Evolutionary conservation across 1,284 basidiomycete species (phyloP).

Genomic region (Ganoderma meredithae): DNA sequence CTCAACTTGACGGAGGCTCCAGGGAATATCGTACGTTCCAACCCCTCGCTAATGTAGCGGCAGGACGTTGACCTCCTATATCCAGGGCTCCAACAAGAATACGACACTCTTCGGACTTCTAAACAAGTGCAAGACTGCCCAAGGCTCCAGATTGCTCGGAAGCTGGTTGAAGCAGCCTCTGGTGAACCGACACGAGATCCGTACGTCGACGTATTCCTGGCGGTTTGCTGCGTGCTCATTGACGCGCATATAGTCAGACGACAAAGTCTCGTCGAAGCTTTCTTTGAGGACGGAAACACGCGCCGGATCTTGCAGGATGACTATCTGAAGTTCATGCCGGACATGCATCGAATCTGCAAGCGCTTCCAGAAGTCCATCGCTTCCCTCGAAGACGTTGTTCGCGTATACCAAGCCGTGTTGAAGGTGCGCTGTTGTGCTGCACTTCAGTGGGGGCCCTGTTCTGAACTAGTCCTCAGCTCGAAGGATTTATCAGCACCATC

Average conservation of each 20-base stretch:
- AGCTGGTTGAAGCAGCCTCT: conserved; percentile 98
- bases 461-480: conserved; percentile 57
- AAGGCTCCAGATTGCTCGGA: conserved; percentile 90
- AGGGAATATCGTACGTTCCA: conserved; percentile 37
- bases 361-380: conserved; percentile 89
- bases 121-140: conserved; percentile 96
- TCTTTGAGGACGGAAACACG: conserved; percentile 81
- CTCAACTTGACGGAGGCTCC: conserved; percentile 82
- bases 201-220: conserved; percentile 54
- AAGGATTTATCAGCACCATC: conserved; percentile 75
- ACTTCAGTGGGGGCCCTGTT: neutral
- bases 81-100: conserved; percentile 71
- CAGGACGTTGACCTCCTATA: conserved; percentile 2
- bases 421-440: conserved; percentile 48
- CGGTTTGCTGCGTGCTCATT: neutral
- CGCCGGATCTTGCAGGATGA: conserved; percentile 85
- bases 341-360: conserved; percentile 93
- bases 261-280: conserved; percentile 88
- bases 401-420: conserved; percentile 91
- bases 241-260: conserved; percentile 64
- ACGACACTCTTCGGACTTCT: conserved; percentile 90
- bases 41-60: neutral
- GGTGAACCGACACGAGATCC: conserved; percentile 92
- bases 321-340: conserved; percentile 91
- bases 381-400: conserved; percentile 93